These are phyloP conservation scores for Populus alba DNA, from an alignment of 345 rosid species.

Conservation along the genomic window DNA sequence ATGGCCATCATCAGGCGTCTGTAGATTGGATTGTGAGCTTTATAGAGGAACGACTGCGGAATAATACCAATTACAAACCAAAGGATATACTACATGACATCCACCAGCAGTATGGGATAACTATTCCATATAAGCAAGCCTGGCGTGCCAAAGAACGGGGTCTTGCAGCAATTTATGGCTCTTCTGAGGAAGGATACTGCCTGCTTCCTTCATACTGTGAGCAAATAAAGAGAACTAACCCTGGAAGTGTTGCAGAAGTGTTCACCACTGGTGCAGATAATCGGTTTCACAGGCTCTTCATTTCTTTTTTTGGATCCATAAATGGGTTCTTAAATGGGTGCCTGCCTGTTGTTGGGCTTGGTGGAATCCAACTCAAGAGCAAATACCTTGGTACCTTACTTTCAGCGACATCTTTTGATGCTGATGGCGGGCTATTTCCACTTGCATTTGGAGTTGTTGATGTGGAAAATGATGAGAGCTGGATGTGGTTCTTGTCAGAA, in stretches of 20 bases:
- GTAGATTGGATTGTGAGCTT: constrained; percentile 62
- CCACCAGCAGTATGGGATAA: constrained; percentile 47
- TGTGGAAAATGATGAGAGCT: constrained; percentile 47
- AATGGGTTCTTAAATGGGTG: constrained; percentile 56
- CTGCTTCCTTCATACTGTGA: constrained; percentile 48
- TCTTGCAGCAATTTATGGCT: constrained; percentile 57
- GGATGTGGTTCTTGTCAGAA: constrained; percentile 61
- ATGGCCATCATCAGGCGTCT: constrained; percentile 61
- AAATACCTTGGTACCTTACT: constrained; percentile 58
- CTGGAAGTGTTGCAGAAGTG: constrained; percentile 47
- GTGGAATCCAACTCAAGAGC: constrained; percentile 46
- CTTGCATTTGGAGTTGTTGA: constrained; percentile 58
- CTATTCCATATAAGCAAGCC: constrained; percentile 58
- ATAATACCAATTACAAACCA: constrained; percentile 52
- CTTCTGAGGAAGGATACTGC: constrained; percentile 61
- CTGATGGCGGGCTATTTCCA: constrained; percentile 54
- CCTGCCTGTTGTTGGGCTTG: constrained; percentile 47
- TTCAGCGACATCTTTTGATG: constrained; percentile 52
- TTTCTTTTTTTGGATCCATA: constrained; percentile 41
- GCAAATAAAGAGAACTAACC: constrained; percentile 47
- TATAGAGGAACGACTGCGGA: constrained; percentile 44
- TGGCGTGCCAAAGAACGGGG: constrained; percentile 66
- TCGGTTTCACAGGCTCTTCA: constrained; percentile 48
- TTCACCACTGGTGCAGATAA: constrained; percentile 47
- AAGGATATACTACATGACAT: constrained; percentile 57